Conservation (phyloP, 2,329 filamentous ascomycete species). For the Diaporthe sp. region DNA sequence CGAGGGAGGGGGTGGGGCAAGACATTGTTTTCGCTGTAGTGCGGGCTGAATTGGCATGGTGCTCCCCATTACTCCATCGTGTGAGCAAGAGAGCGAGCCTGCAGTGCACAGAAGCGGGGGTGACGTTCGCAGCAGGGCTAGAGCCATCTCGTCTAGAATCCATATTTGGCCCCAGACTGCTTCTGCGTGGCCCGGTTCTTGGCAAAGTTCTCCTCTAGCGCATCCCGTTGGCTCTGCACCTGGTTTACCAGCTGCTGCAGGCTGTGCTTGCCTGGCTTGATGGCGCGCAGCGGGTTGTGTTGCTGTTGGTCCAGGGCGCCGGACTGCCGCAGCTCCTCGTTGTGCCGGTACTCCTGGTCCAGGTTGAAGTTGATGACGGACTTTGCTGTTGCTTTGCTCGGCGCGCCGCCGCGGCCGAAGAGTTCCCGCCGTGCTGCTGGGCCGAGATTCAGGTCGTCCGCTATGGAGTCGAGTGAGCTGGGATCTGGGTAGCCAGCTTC, state of each 20-base stretch:
- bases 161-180: slow-evolving; percentile 87
- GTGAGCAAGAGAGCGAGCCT: background rate
- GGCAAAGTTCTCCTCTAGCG: slow-evolving; percentile 92
- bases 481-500: slow-evolving; percentile 11
- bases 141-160: slow-evolving; percentile 69
- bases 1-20: background rate
- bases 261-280: slow-evolving; percentile 91
- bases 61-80: background rate
- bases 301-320: slow-evolving; percentile 79
- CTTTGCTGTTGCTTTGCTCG: slow-evolving; percentile 61
- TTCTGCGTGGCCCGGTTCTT: slow-evolving; percentile 82
- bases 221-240: slow-evolving; percentile 85
- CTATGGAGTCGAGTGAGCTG: slow-evolving; percentile 78
- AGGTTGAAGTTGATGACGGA: slow-evolving; percentile 90
- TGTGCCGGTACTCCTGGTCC: slow-evolving; percentile 87
- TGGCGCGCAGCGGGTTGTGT: slow-evolving; percentile 85
- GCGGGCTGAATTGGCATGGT: too few species aligned
- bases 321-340: slow-evolving; percentile 80
- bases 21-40: background rate
- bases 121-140: background rate
- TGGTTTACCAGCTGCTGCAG: slow-evolving; percentile 89
- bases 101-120: background rate
- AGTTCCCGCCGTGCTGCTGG: slow-evolving; percentile 84
- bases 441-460: slow-evolving; percentile 83
- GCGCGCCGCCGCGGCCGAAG: slow-evolving; percentile 77